Conservation (phyloP, 2,329 filamentous ascomycete species). For the Leptographium wingfieldii region DNA sequence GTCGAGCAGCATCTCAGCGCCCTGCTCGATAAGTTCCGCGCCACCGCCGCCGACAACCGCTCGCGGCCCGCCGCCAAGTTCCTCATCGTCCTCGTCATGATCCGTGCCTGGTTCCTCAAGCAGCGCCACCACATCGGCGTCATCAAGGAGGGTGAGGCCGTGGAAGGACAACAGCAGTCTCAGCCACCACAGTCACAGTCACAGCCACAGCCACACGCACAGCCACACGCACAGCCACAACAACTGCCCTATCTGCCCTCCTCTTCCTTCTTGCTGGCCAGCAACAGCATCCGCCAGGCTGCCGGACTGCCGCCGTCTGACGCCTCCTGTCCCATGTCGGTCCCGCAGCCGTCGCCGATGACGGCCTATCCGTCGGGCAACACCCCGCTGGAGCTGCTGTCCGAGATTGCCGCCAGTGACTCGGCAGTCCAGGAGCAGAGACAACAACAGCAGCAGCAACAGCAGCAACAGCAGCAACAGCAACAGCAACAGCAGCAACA, state of each 20-base stretch:
- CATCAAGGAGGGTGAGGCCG: neutral
- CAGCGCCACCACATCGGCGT: constrained; percentile 12
- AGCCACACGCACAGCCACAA: neutral
- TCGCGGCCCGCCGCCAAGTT: constrained; percentile 59
- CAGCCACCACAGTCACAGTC: neutral
- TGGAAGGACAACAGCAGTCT: neutral
- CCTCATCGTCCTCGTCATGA: constrained; percentile 55
- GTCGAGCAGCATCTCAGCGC: constrained; percentile 53
- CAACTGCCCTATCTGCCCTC: neutral
- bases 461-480: constrained; percentile 9
- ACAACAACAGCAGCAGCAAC: neutral
- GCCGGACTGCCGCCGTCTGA: neutral
- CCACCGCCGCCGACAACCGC: constrained; percentile 48
- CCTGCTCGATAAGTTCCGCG: constrained; percentile 55
- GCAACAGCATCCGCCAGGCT: constrained; percentile 6
- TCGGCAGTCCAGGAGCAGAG: constrained; percentile 11
- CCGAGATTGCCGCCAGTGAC: constrained; percentile 41
- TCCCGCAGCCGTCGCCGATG: constrained; percentile 3
- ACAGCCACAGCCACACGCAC: neutral
- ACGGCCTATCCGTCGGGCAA: constrained; percentile 23
- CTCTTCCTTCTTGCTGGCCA: constrained; percentile 1
- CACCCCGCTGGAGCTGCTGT: constrained; percentile 43
- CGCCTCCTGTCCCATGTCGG: neutral
- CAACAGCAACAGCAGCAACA: constrained; percentile 3
- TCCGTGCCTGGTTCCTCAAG: constrained; percentile 56